Evolutionary conservation across 495 filamentous ascomycete species (phyloP).

Genomic region (Aspergillus affinis): DNA sequence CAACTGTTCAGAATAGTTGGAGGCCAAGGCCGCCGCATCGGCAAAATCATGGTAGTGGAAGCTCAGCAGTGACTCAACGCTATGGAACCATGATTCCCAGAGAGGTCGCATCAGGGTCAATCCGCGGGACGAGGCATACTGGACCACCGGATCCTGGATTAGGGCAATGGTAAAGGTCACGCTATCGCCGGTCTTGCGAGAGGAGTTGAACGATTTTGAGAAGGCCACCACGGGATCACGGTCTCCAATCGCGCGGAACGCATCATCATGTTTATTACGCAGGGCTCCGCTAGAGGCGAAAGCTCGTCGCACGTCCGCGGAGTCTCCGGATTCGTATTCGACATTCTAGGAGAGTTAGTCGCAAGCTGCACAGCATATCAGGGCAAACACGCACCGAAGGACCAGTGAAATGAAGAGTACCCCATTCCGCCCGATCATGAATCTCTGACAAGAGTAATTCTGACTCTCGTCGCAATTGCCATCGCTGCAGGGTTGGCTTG

Average conservation of each 20-base stretch:
- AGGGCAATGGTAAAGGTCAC: constrained; percentile 81
- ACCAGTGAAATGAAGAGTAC: constrained; percentile 74
- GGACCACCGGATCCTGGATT: constrained; percentile 79
- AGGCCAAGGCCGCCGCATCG: constrained; percentile 59
- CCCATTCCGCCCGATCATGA: constrained; percentile 84
- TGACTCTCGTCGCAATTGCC: constrained; percentile 60
- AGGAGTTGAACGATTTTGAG: constrained; percentile 70
- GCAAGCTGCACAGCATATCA: background rate
- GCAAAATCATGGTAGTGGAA: constrained; percentile 77
- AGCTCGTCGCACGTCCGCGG: constrained; percentile 61
- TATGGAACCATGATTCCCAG: constrained; percentile 75
- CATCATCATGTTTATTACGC: constrained; percentile 60
- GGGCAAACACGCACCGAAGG: constrained; percentile 50
- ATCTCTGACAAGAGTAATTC: constrained; percentile 75
- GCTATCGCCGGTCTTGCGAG: constrained; percentile 42
- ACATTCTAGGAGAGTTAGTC: constrained; percentile 47
- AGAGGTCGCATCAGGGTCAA: constrained; percentile 81
- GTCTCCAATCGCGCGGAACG: constrained; percentile 72
- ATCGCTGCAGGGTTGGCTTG: constrained; percentile 50
- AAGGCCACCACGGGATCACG: constrained; percentile 92
- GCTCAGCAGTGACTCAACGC: constrained; percentile 59
- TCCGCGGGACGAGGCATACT: constrained; percentile 81
- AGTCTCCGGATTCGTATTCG: constrained; percentile 69
- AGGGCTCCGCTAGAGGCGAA: constrained; percentile 73
- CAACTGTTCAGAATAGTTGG: constrained; percentile 78